Conservation (phyloP, 1,139 yeast species). For the Candida freyschussii region DNA sequence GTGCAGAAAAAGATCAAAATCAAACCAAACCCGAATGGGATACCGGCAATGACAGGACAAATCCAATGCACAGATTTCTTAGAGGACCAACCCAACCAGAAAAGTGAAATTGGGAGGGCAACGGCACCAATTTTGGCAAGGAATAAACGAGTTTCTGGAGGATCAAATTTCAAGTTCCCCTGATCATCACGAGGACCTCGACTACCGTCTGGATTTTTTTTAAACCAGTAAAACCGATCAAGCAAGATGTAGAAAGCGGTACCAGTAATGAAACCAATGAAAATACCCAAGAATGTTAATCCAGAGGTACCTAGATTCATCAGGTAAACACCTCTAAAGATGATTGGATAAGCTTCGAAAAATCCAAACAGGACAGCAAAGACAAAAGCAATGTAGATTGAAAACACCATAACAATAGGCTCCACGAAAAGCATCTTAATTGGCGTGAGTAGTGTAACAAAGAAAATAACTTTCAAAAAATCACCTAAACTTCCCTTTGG, state of each 20-base stretch:
- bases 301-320: conserved; percentile 62
- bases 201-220: conserved; percentile 59
- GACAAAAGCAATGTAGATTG: conserved; percentile 63
- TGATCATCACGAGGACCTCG: conserved; percentile 51
- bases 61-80: conserved; percentile 66
- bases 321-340: conserved; percentile 56
- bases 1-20: conserved; percentile 70
- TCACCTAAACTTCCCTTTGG: conserved; percentile 26
- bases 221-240: conserved; percentile 47
- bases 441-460: conserved; percentile 53
- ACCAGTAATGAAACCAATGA: conserved; percentile 57
- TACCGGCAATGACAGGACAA: conserved; percentile 70
- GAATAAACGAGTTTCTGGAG: conserved; percentile 40
- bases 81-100: conserved; percentile 84
- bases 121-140: conserved; percentile 57
- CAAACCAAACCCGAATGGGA: conserved; percentile 72
- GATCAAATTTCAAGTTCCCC: conserved; percentile 43
- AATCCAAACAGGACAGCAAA: conserved; percentile 74
- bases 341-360: conserved; percentile 73
- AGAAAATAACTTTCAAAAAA: conserved; percentile 36
- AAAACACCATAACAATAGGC: conserved; percentile 64
- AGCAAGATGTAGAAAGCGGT: conserved; percentile 43
- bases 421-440: conserved; percentile 59
- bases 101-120: conserved; percentile 60
- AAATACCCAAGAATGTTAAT: conserved; percentile 64